These are phyloP conservation scores for Platanthera guangdongensis DNA, from an alignment of 106 monocot genomes.

Conservation along the genomic window DNA sequence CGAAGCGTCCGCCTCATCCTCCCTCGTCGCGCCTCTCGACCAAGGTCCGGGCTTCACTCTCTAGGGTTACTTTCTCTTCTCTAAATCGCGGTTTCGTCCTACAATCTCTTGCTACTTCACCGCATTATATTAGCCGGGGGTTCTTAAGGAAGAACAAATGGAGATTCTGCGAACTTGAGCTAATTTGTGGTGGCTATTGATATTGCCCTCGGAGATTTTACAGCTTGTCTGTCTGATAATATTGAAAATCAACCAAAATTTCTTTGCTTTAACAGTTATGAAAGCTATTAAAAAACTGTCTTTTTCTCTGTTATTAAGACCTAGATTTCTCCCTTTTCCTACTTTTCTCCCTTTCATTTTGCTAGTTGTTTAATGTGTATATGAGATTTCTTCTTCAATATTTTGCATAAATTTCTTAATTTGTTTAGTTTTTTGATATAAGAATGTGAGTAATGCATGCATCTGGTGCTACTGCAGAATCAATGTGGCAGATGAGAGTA, in stretches of 20 bases:
- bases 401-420: neutral
- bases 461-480: slow-evolving; percentile 28
- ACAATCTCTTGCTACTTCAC: neutral
- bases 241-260: neutral
- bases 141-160: neutral
- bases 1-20: slow-evolving; percentile 14
- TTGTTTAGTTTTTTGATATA: neutral
- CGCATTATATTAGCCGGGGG: neutral
- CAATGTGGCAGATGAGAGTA: slow-evolving; percentile 48
- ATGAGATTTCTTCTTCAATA: neutral
- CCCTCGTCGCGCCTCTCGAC: slow-evolving; percentile 7
- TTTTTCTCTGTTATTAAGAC: neutral
- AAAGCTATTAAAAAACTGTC: too few relatives aligned
- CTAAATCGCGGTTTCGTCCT: neutral
- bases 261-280: neutral
- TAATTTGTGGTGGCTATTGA: neutral
- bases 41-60: slow-evolving; percentile 9
- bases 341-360: neutral
- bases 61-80: slow-evolving; percentile 5
- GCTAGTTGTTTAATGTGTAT: neutral
- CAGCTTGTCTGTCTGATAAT: neutral
- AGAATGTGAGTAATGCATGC: neutral
- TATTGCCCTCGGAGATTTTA: neutral
- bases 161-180: neutral
- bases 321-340: neutral